Evolutionary conservation across 495 filamentous ascomycete species (phyloP).

Genomic region (Podospora pseudocomata): DNA sequence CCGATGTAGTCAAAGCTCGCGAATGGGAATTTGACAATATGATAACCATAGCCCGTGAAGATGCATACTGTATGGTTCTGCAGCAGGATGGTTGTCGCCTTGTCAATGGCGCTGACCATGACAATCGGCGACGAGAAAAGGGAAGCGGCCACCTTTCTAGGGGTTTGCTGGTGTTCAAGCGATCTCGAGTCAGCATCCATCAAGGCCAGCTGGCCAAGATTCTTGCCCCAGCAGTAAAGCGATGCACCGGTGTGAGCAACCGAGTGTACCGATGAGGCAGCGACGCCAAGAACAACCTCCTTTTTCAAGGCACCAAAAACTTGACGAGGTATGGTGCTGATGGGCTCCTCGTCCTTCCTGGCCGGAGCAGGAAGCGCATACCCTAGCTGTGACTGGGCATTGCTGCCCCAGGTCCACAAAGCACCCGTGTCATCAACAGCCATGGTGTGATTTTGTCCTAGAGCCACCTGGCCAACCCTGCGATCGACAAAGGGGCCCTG

Average conservation of each 20-base stretch:
- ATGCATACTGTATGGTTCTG: constrained; percentile 87
- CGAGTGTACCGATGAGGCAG: constrained; percentile 89
- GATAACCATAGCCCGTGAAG: constrained; percentile 90
- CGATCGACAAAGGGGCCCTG: constrained; percentile 67
- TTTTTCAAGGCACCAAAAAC: constrained; percentile 88
- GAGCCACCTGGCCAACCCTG: constrained; percentile 65
- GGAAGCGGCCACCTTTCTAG: constrained; percentile 82
- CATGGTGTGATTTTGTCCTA: constrained; percentile 89
- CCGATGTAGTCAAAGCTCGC: constrained; percentile 64
- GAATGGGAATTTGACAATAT: constrained; percentile 74
- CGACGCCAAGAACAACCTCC: constrained; percentile 74
- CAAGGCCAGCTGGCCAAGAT: constrained; percentile 88
- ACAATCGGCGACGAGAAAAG: constrained; percentile 73
- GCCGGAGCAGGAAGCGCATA: constrained; percentile 58
- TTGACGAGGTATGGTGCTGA: constrained; percentile 76
- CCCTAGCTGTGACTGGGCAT: constrained; percentile 81
- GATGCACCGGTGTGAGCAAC: constrained; percentile 78
- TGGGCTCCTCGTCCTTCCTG: constrained; percentile 70
- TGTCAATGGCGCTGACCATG: constrained; percentile 84
- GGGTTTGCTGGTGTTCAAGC: constrained; percentile 73
- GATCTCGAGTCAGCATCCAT: constrained; percentile 93
- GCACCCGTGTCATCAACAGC: constrained; percentile 77
- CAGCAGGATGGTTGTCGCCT: constrained; percentile 79
- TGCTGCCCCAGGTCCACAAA: constrained; percentile 90
- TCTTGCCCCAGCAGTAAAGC: constrained; percentile 92